phyloP scores from a whole-genome alignment of 1,284 basidiomycete species.

The Afroboletus lepidellus region DNA sequence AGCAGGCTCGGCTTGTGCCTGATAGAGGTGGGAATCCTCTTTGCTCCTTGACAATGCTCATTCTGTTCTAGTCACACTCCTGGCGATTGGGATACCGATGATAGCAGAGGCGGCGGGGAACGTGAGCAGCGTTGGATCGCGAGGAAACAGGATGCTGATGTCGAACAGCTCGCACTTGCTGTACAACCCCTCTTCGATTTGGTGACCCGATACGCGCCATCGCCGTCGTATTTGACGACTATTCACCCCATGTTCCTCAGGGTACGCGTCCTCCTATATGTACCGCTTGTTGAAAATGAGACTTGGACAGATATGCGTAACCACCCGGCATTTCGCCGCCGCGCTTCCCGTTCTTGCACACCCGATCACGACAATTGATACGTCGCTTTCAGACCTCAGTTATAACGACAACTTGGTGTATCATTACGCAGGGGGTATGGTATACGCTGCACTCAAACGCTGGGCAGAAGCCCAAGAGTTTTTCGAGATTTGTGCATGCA shows the following conservation, averaged over 20 bases:
- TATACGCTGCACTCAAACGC: conserved; percentile 56
- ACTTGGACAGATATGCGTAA: conserved; percentile 38
- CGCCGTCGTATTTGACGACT: conserved; percentile 59
- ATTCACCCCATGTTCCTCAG: conserved; percentile 63
- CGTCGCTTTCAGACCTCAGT: conserved; percentile 50
- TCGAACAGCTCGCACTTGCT: conserved; percentile 44
- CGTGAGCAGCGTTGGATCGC: conserved; percentile 34
- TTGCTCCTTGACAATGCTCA: conserved; percentile 1
- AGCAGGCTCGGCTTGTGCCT: conserved; percentile 60
- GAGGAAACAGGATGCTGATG: conserved; percentile 8
- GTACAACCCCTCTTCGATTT: conserved; percentile 59
- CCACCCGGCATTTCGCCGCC: conserved; percentile 48
- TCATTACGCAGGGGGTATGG: conserved; percentile 72
- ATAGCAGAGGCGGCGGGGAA: conserved; percentile 39
- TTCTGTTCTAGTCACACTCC: conserved; percentile 40
- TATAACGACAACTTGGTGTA: conserved; percentile 78
- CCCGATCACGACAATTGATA: conserved; percentile 60
- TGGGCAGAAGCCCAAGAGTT: conserved; percentile 69
- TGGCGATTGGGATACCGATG: conserved; percentile 48
- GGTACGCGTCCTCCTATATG: conserved; percentile 30
- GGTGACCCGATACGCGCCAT: conserved; percentile 57
- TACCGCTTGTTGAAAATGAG: neutral
- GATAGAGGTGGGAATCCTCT: conserved; percentile 53
- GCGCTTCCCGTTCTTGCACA: conserved; percentile 57
- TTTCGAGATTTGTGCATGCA: conserved; percentile 74